Percentiles rank a stretch among this genome's conserved stretches.
phyloP scores from a whole-genome alignment of 139 green algal species.

The Volvox reticuliferus region DNA sequence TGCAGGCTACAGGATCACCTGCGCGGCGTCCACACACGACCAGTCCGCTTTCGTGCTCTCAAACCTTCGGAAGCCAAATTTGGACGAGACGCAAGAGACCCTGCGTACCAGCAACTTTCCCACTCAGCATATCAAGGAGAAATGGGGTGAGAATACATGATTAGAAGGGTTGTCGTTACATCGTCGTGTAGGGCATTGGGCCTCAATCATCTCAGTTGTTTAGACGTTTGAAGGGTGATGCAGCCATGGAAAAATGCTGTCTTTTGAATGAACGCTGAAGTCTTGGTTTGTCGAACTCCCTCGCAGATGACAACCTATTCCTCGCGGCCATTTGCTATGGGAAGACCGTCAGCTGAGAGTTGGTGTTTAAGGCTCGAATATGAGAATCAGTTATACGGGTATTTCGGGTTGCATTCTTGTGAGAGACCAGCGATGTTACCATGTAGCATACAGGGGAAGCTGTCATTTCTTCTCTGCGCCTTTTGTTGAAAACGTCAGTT shows the following conservation, averaged over 20 bases:
- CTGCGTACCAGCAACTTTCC: constrained; percentile 96
- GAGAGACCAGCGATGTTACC: background rate
- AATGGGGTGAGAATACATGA: constrained; percentile 86
- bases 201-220: too few species aligned
- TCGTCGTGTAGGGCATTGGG: too few species aligned
- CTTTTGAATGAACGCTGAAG: too few species aligned
- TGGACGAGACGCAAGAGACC: constrained; percentile 93
- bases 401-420: background rate
- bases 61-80: constrained; percentile 69
- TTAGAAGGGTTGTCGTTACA: too few species aligned
- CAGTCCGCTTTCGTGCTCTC: constrained; percentile 81
- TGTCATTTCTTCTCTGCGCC: background rate
- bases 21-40: constrained; percentile 92
- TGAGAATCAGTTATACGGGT: background rate
- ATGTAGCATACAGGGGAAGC: background rate
- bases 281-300: too few species aligned
- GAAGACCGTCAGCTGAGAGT: constrained; percentile 46
- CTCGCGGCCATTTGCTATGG: constrained; percentile 42
- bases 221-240: too few species aligned
- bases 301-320: constrained; percentile 49
- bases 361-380: background rate
- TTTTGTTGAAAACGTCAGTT: background rate
- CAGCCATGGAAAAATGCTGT: too few species aligned
- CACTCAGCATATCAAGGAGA: constrained; percentile 96
- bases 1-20: constrained; percentile 94